phyloP scores from a whole-genome alignment of 2,329 filamentous ascomycete genomes.

The Myriosclerotinia scirpicola region DNA sequence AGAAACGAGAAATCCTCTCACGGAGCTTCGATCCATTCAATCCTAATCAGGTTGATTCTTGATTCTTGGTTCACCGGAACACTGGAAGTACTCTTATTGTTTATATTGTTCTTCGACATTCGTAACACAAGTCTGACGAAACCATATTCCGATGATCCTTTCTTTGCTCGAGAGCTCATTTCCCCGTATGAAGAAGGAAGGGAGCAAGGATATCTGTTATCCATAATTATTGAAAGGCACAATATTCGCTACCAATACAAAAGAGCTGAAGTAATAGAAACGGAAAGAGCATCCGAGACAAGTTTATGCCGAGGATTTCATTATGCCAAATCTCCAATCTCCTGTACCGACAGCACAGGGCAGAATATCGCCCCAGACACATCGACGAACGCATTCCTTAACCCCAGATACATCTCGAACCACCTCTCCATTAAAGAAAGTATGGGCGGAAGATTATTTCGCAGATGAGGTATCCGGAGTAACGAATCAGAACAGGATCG shows the following conservation, averaged over 20 bases:
- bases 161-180: constrained; percentile 7
- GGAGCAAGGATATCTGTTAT: constrained; percentile 20
- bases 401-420: constrained; percentile 27
- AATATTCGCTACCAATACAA: constrained; percentile 17
- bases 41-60: no score
- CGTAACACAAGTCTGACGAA: not conserved
- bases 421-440: constrained; percentile 28
- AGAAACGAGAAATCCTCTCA: not conserved
- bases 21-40: not conserved
- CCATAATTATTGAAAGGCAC: constrained; percentile 6
- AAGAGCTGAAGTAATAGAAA: constrained; percentile 21
- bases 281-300: constrained; percentile 29
- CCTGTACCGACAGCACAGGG: constrained; percentile 20
- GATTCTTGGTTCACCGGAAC: not conserved
- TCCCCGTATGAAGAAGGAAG: constrained; percentile 17
- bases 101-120: not conserved
- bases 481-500: constrained; percentile 19
- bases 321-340: constrained; percentile 26
- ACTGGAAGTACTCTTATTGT: not conserved
- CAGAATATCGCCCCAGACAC: constrained; percentile 20
- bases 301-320: constrained; percentile 26
- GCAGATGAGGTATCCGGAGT: constrained; percentile 27
- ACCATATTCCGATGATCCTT: constrained; percentile 3
- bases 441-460: constrained; percentile 37
- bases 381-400: constrained; percentile 23